A percentile compares a stretch with the other conserved stretches of the same genome.
phyloP scores from a whole-genome alignment of 805 yeast genomes.

The Hyphopichia homilentoma region DNA sequence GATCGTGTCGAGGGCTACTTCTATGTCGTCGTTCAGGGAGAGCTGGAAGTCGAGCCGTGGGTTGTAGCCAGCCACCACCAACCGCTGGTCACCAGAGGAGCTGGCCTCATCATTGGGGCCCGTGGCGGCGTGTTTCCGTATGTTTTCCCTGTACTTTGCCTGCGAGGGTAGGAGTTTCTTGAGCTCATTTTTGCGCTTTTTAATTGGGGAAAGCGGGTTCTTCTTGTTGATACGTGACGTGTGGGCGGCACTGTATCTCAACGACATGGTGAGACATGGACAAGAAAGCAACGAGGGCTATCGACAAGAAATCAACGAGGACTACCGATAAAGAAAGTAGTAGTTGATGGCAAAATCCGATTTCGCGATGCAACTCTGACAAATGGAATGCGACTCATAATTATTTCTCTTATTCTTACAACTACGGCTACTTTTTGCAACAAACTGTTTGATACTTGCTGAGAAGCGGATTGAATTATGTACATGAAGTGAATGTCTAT shows the following conservation, averaged over 20 bases:
- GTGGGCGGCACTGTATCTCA: conserved; percentile 36
- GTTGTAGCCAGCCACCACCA: conserved; percentile 29
- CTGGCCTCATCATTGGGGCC: conserved; percentile 7
- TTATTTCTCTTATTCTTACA: too few species aligned
- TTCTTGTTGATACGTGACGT: conserved; percentile 29
- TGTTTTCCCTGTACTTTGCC: conserved; percentile 15
- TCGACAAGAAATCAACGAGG: too few species aligned
- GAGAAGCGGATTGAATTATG: too few species aligned
- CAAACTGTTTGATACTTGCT: too few species aligned
- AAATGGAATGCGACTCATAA: too few species aligned
- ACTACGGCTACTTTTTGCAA: too few species aligned
- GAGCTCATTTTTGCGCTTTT: conserved; percentile 19
- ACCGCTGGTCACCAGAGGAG: too few species aligned
- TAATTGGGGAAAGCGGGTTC: conserved; percentile 19
- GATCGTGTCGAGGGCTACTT: conserved; percentile 29
- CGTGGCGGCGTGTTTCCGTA: conserved; percentile 7
- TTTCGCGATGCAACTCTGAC: too few species aligned
- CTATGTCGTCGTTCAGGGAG: conserved; percentile 23
- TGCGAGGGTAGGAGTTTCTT: conserved; percentile 26
- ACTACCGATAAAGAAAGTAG: too few species aligned
- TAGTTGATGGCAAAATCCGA: too few species aligned
- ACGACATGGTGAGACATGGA: conserved; percentile 8
- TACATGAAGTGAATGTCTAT: too few species aligned
- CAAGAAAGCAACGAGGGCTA: too few species aligned
- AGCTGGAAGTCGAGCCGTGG: conserved; percentile 38